Conservation (phyloP, 768 basidiomycete species). For the Phallus indusiatus region DNA sequence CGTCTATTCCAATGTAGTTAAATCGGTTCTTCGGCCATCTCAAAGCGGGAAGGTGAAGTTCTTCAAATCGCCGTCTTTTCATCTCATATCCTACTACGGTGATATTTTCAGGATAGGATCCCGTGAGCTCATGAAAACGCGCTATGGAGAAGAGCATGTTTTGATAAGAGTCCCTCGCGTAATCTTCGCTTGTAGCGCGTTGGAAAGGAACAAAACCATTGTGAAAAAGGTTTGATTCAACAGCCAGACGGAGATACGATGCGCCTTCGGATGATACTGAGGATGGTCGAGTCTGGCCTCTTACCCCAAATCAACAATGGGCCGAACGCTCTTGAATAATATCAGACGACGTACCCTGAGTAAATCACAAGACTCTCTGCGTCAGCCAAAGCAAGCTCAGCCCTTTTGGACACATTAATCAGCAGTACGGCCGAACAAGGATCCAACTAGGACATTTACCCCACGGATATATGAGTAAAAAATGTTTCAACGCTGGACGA, state of each 20-base stretch:
- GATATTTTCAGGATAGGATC: conserved; percentile 61
- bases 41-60: conserved; percentile 77
- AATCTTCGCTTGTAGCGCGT: conserved; percentile 74
- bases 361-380: conserved; percentile 67
- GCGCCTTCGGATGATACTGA: conserved; percentile 82
- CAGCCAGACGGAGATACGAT: conserved; percentile 79
- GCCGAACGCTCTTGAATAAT: neutral
- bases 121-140: conserved; percentile 81
- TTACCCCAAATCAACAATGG: conserved; percentile 23
- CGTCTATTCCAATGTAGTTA: conserved; percentile 75
- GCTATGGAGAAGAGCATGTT: conserved; percentile 87
- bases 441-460: conserved; percentile 39
- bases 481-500: conserved; percentile 63
- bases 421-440: neutral
- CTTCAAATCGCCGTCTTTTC: conserved; percentile 72
- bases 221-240: conserved; percentile 45
- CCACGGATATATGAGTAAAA: conserved; percentile 64
- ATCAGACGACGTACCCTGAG: conserved; percentile 58
- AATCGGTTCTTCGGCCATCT: conserved; percentile 63
- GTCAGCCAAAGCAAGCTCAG: conserved; percentile 51
- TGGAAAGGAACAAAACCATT: conserved; percentile 25
- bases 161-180: conserved; percentile 85
- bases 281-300: conserved; percentile 69
- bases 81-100: conserved; percentile 90
- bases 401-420: conserved; percentile 31